Evolutionary conservation across 352 stramenopile genomes (phyloP), one percentile per base, ranked within the genome.

Genomic region (Pythium insidiosum): DNA sequence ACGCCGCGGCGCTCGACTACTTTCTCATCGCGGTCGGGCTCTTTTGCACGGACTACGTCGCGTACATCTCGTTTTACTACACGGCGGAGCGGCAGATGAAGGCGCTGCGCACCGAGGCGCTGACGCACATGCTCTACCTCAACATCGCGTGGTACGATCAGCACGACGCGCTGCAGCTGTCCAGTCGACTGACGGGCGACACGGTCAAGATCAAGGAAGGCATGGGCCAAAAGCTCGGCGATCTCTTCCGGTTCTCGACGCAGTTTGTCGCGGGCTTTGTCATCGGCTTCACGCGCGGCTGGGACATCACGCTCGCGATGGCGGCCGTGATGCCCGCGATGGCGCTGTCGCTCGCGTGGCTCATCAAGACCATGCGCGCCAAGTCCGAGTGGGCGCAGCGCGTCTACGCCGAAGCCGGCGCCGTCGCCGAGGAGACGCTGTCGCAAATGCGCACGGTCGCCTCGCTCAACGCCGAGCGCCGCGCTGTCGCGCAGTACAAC

Each of bases 161-260:
- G 11, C 24, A 58, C 35, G 44, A 64, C 31, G 49, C 50, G 20
- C 29, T 56, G 4, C 56, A 58, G 23, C 33, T 64, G 6, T 53
- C 56, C 1, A 56, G 38, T 19, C 48, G 56, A 9, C 21, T 58
- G 12, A 57, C 40, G 9, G 56, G 40, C 16, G 43, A 54, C 22
- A 64, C 50, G n/a, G 45, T 64, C 34, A 64, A 58, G 41, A 63
- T 63, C 50, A 55, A 63, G 22, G 55, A 37, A 11, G 37, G 37
- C 19, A 43, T 43, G 37, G 37, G 37, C 2, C 37, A 98, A 97
- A 56, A 56, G 44, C 49, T 56, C n/a, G 49, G 49, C 25, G 49
- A 56, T 11, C 22, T 28, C 23, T 30, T 56, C 25, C 29, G 33
- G 30, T 58, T 47, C 29, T 34, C 25, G 13, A 38, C 33, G 13